A percentile compares a stretch with the other conserved stretches of the same genome.
Evolutionary conservation across 1,284 basidiomycete species (phyloP).

Genomic region (Leccinum laetum): DNA sequence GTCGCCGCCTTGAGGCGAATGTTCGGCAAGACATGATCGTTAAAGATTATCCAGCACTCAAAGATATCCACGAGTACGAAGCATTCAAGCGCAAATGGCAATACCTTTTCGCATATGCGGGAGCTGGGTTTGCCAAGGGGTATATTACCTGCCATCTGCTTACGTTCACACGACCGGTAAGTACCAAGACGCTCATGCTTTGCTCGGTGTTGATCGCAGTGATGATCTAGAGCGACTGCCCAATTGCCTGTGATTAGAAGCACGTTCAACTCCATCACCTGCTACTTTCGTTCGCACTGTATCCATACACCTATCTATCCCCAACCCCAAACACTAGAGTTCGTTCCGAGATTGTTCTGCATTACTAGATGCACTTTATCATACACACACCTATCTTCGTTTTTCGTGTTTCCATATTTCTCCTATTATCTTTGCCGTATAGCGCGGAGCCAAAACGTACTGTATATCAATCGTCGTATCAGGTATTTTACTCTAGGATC

Average conservation of each 20-base stretch:
- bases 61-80: conserved; percentile 53
- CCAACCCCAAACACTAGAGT: conserved; percentile 15
- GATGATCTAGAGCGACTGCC: conserved; percentile 29
- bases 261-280: not conserved
- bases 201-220: conserved; percentile 4
- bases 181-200: conserved; percentile 20
- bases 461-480: conserved; percentile 22
- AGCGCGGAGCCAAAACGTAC: conserved; percentile 22
- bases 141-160: conserved; percentile 81
- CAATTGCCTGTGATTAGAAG: conserved; percentile 30
- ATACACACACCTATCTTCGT: conserved; percentile 19
- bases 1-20: conserved; percentile 67
- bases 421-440: conserved; percentile 10
- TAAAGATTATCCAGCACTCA: conserved; percentile 56
- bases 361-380: conserved; percentile 22
- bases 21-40: conserved; percentile 55
- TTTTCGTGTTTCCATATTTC: conserved; percentile 11
- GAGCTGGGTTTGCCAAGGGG: conserved; percentile 71
- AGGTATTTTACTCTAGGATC: conserved; percentile 21
- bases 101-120: conserved; percentile 77
- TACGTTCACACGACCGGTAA: conserved; percentile 58
- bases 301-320: conserved; percentile 19
- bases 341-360: conserved; percentile 17
- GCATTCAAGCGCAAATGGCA: conserved; percentile 76
- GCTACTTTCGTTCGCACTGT: conserved; percentile 23